Conservation (phyloP, 306 rosid species). For the Potentilla sterilis region DNA sequence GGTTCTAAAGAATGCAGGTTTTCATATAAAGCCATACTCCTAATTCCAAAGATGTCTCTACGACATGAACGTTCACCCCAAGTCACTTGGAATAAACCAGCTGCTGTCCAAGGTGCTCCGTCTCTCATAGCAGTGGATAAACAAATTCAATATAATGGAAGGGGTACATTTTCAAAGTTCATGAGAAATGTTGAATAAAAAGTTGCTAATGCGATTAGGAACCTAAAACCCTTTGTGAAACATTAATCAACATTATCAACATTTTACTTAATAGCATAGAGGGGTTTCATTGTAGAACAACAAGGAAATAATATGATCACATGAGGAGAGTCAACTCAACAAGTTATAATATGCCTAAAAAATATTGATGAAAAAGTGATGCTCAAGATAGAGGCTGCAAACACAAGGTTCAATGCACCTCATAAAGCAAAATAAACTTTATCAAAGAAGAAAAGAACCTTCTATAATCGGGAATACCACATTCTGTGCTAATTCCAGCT, state of each 20-base stretch:
- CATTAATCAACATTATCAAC: not conserved
- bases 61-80: not conserved
- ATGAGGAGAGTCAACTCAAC: not conserved
- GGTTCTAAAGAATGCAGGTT: not conserved
- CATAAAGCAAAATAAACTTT: not conserved
- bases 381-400: not conserved
- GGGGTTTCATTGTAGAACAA: not conserved
- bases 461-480: conserved; percentile 95
- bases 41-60: not conserved
- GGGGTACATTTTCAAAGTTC: not conserved
- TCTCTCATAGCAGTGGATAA: not conserved
- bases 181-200: not conserved
- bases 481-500: conserved; percentile 95
- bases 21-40: not conserved
- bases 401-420: not conserved
- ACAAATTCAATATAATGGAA: not conserved
- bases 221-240: conserved; percentile 1
- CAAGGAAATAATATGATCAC: not conserved
- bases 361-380: not conserved
- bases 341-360: not conserved
- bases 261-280: not conserved
- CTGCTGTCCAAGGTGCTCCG: not conserved
- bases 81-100: not conserved
- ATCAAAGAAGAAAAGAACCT: conserved; percentile 45
- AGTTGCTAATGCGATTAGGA: not conserved